Evolutionary conservation across 1,284 basidiomycete species (phyloP).

Genomic region (Crepidotus sp.): DNA sequence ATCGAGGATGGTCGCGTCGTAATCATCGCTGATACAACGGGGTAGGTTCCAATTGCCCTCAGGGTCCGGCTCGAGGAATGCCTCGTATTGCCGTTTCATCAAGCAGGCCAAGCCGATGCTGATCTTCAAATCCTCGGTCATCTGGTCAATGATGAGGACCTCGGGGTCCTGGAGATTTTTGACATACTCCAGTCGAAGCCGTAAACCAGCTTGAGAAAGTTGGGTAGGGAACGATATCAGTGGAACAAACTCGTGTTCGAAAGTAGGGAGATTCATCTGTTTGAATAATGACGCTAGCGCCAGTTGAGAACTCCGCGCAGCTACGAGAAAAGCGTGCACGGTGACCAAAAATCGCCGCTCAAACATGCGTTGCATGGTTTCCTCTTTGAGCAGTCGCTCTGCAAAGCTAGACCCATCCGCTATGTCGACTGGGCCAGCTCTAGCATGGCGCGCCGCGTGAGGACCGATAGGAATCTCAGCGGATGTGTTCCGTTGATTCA

Average conservation of each 20-base stretch:
- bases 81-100: constrained; percentile 90
- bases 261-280: constrained; percentile 86
- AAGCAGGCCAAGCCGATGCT: constrained; percentile 90
- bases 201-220: constrained; percentile 86
- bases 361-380: constrained; percentile 88
- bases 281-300: constrained; percentile 66
- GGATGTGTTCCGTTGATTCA: constrained; percentile 64
- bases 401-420: constrained; percentile 74
- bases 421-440: constrained; percentile 30
- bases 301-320: constrained; percentile 84
- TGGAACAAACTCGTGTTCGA: constrained; percentile 87
- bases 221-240: constrained; percentile 94
- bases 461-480: constrained; percentile 45
- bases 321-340: constrained; percentile 78
- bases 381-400: constrained; percentile 93
- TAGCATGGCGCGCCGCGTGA: constrained; percentile 12
- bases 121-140: constrained; percentile 89
- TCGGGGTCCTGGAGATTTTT: constrained; percentile 85
- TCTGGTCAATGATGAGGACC: constrained; percentile 89
- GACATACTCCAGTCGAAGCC: constrained; percentile 85
- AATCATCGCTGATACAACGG: constrained; percentile 80
- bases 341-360: constrained; percentile 89
- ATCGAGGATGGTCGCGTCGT: constrained; percentile 84
- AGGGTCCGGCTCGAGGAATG: constrained; percentile 79
- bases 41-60: constrained; percentile 86